These are phyloP conservation scores for California macrophylla DNA, from an alignment of 441 rosid species.

Conservation along the genomic window DNA sequence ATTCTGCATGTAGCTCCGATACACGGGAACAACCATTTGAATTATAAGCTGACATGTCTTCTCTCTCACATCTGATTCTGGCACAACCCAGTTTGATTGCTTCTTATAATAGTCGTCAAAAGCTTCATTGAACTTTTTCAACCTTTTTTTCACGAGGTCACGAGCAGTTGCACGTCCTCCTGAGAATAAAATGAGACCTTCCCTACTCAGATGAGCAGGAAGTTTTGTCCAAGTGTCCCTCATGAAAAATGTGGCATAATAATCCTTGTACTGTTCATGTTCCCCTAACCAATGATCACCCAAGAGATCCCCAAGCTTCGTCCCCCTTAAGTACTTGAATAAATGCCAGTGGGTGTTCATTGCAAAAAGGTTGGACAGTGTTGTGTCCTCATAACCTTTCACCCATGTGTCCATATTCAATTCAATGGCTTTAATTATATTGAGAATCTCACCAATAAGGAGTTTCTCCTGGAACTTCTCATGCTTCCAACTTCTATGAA, in stretches of 20 bases:
- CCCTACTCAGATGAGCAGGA: conserved; percentile 75
- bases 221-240: conserved; percentile 89
- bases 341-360: conserved; percentile 91
- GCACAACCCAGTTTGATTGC: conserved; percentile 65
- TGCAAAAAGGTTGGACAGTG: conserved; percentile 55
- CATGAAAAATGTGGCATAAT: conserved; percentile 49
- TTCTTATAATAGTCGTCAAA: conserved; percentile 70
- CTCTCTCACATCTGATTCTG: conserved; percentile 78
- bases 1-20: conserved; percentile 93
- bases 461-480: conserved; percentile 81
- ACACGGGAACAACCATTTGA: conserved; percentile 74
- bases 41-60: conserved; percentile 64
- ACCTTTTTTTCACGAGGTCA: conserved; percentile 89
- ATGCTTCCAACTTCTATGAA: conserved; percentile 86
- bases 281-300: conserved; percentile 83
- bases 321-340: conserved; percentile 71
- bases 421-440: conserved; percentile 57
- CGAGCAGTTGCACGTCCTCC: conserved; percentile 98
- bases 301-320: conserved; percentile 61
- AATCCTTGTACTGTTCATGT: conserved; percentile 76
- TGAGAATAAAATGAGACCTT: conserved; percentile 85
- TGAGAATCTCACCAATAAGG: conserved; percentile 53
- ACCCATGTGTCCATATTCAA: conserved; percentile 68
- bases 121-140: conserved; percentile 76
- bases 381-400: conserved; percentile 58